These are phyloP conservation scores for Melastoma candidum DNA, from an alignment of 441 rosid species.

Conservation along the genomic window DNA sequence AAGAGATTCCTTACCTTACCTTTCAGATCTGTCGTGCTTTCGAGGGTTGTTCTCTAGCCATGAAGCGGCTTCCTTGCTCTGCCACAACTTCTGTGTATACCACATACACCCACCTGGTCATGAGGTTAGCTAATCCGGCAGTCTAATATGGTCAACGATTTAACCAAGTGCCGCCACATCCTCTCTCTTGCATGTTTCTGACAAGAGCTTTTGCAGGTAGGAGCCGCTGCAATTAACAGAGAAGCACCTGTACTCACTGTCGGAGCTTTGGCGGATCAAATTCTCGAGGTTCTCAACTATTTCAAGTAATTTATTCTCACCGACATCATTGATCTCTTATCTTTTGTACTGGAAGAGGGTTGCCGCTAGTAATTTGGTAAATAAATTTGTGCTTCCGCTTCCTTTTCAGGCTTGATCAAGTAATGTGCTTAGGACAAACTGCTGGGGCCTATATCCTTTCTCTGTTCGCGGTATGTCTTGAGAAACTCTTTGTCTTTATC, in stretches of 20 bases:
- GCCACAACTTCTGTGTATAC: too few relatives aligned
- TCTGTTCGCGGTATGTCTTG: slow-evolving; percentile 37
- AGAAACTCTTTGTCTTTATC: slow-evolving; percentile 4
- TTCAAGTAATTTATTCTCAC: background rate
- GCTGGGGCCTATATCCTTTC: slow-evolving; percentile 96
- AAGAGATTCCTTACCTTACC: too few relatives aligned
- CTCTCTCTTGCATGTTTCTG: background rate
- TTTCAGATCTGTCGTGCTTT: too few relatives aligned
- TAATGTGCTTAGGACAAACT: slow-evolving; percentile 15
- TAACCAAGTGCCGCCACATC: too few relatives aligned
- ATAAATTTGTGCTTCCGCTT: background rate
- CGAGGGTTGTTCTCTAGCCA: too few relatives aligned
- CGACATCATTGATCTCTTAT: background rate
- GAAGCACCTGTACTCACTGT: slow-evolving; percentile 4
- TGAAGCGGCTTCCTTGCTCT: too few relatives aligned
- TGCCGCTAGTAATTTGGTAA: background rate
- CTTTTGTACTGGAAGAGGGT: background rate
- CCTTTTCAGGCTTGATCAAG: too few relatives aligned
- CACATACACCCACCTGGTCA: too few relatives aligned
- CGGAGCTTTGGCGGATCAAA: slow-evolving; percentile 7
- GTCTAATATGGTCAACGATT: too few relatives aligned
- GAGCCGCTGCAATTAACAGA: slow-evolving; percentile 3
- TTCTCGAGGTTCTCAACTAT: background rate
- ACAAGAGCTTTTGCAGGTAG: slow-evolving; percentile 8
- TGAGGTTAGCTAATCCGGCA: too few relatives aligned